These are phyloP conservation scores for Glycine soja DNA, from an alignment of 306 rosid genomes.

Conservation along the genomic window DNA sequence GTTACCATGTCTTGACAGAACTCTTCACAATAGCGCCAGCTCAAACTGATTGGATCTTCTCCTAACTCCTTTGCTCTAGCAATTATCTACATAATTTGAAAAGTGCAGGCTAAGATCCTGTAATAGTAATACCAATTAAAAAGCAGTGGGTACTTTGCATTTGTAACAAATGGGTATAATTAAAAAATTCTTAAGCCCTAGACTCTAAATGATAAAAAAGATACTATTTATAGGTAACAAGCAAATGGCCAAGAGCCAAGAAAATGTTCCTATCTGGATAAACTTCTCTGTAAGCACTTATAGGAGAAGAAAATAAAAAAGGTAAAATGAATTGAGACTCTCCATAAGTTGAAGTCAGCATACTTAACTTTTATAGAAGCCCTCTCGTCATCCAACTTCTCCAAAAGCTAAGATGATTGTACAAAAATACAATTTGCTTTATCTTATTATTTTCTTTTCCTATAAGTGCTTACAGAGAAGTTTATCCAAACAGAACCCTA, in stretches of 20 bases:
- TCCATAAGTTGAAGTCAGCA: too few species aligned
- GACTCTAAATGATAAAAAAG: constrained; percentile 32
- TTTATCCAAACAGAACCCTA: too few species aligned
- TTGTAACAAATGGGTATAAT: constrained; percentile 33
- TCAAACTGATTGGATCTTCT: constrained; percentile 87
- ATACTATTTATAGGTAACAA: constrained; percentile 1
- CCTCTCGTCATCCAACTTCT: too few species aligned
- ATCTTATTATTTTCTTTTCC: too few species aligned
- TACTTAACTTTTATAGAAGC: too few species aligned
- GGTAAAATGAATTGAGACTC: too few species aligned
- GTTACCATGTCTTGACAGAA: constrained; percentile 75
- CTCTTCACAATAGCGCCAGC: constrained; percentile 80
- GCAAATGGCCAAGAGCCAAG: constrained; percentile 9
- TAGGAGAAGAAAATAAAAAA: too few species aligned
- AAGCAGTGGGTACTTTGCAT: constrained; percentile 55
- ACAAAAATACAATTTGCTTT: too few species aligned
- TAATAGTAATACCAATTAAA: constrained; percentile 77
- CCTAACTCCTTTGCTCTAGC: constrained; percentile 86
- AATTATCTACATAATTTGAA: constrained; percentile 97
- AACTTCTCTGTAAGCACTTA: too few species aligned
- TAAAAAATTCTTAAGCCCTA: constrained; percentile 27
- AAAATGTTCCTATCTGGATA: too few species aligned
- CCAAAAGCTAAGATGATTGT: too few species aligned
- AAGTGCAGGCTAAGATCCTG: constrained; percentile 98
- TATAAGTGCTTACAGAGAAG: too few species aligned